Evolutionary conservation across 2,329 filamentous ascomycete genomes (phyloP), one percentile per base, ranked within the genome.

Genomic region (Chalara sp.): DNA sequence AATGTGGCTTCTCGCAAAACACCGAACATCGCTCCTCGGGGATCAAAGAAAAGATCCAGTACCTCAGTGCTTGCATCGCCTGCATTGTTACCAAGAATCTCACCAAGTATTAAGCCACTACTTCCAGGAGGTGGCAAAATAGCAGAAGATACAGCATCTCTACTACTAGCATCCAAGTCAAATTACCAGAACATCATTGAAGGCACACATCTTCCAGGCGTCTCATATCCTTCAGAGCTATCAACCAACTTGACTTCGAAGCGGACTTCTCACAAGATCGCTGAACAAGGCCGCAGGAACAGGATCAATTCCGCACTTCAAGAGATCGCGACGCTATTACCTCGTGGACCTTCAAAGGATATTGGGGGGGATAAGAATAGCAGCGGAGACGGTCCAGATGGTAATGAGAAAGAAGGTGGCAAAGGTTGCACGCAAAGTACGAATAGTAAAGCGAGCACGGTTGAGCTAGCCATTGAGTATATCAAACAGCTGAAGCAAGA

Each of bases 111-210:
- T 67, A 95, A 96, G 66, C 92, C 93, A 7, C 69, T 96, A 28
- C 77, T 96, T 44, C 89, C 90, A 21, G 84, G 71, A 30, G 76
- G 70, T 7, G 67, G 76, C 3, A 69, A 76, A 51, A 73, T 78
- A 1, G 74, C 73, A 5, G 80, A 83, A 57, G 79, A 82, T 58
- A 76, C 79, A 1, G 76, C 81, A 0, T 84, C 80, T n/a, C 78
- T 89, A 31, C 78, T 97, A 43, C 77, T 99, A 31, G 88, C 91
- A 35, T 89, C 88, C 12, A 97, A 97, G 67, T 97, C 92, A 2
- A 99, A 99, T 64, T 99, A 99, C 63, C 92, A 97, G 63, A 95
- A 96, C 61, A 93, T 99, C 37, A 72, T 99, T 8, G 93, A 97
- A 66, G 93, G 93, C 46, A 97, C 90, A 47, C 84, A 86, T 50